These are phyloP conservation scores for Calonectria hawksworthii DNA, from an alignment of 2,329 filamentous ascomycete species.

Conservation along the genomic window DNA sequence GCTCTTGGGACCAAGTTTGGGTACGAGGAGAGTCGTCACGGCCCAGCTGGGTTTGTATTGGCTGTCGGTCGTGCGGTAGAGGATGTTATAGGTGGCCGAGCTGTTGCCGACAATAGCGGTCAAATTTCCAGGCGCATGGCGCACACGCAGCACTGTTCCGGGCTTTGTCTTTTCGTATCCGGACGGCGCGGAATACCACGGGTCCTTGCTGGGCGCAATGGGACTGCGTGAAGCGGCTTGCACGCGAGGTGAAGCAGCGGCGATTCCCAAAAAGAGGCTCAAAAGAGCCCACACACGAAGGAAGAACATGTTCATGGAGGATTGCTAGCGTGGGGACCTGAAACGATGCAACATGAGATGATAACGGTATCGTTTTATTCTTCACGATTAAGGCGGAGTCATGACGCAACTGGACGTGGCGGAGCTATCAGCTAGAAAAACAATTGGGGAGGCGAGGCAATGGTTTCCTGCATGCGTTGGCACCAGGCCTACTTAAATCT, in stretches of 20 bases:
- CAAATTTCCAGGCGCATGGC: slow-evolving; percentile 40
- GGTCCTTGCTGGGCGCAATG: slow-evolving; percentile 39
- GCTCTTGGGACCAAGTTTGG: slow-evolving; percentile 34
- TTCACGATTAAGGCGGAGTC: neutral
- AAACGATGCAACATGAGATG: neutral
- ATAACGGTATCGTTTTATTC: neutral
- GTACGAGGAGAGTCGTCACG: slow-evolving; percentile 40
- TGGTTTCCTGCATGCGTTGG: neutral
- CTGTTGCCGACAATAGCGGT: slow-evolving; percentile 36
- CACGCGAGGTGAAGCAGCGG: slow-evolving; percentile 16
- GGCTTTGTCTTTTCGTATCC: slow-evolving; percentile 37
- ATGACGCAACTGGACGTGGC: neutral
- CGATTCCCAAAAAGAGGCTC: slow-evolving; percentile 36
- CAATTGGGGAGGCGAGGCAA: too few relatives aligned
- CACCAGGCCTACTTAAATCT: neutral
- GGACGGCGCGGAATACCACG: slow-evolving; percentile 42
- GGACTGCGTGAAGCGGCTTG: slow-evolving; percentile 18
- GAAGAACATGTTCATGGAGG: slow-evolving; percentile 28
- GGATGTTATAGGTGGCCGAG: slow-evolving; percentile 40
- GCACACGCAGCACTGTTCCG: slow-evolving; percentile 41
- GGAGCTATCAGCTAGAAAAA: neutral
- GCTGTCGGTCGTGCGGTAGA: slow-evolving; percentile 44
- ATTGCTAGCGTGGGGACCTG: neutral
- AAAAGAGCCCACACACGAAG: slow-evolving; percentile 27
- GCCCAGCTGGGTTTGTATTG: slow-evolving; percentile 42